A percentile compares a stretch with the other conserved stretches of the same genome.
These are phyloP conservation scores for Wickerhamiella domercqiae DNA, from an alignment of 805 yeast genomes.

Conservation along the genomic window DNA sequence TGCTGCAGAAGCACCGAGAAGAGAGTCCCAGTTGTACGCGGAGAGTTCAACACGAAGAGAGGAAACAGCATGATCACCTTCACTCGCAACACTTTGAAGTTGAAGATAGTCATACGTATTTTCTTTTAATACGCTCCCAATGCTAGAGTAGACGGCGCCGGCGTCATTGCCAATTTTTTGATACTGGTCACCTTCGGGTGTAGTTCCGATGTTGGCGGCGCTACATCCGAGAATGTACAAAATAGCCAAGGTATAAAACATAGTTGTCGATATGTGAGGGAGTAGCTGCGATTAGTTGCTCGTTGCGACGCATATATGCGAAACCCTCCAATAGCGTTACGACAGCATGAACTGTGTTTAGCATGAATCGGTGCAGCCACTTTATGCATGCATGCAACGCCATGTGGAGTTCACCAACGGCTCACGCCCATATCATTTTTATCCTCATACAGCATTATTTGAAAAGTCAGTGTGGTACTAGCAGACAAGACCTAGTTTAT, in stretches of 20 bases:
- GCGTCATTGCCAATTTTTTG: conserved; percentile 50
- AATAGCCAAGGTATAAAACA: not conserved
- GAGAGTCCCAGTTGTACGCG: conserved; percentile 11
- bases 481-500: too few relatives aligned
- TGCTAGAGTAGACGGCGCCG: conserved; percentile 52
- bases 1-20: conserved; percentile 13
- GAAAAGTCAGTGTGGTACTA: too few relatives aligned
- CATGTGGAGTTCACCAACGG: too few relatives aligned
- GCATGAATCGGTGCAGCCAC: too few relatives aligned
- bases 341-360: too few relatives aligned
- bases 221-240: not conserved
- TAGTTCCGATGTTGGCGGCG: not conserved
- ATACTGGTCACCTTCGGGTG: conserved; percentile 9
- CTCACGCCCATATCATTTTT: too few relatives aligned
- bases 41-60: conserved; percentile 7
- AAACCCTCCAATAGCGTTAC: too few relatives aligned
- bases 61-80: conserved; percentile 10
- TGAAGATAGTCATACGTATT: conserved; percentile 5
- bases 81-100: conserved; percentile 6
- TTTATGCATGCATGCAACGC: too few relatives aligned
- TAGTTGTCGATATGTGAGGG: too few relatives aligned
- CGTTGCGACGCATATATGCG: too few relatives aligned
- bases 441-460: too few relatives aligned
- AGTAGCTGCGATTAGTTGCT: too few relatives aligned
- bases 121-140: conserved; percentile 43